Conservation (phyloP, 2,329 filamentous ascomycete species). For the Colletotrichum magnum region DNA sequence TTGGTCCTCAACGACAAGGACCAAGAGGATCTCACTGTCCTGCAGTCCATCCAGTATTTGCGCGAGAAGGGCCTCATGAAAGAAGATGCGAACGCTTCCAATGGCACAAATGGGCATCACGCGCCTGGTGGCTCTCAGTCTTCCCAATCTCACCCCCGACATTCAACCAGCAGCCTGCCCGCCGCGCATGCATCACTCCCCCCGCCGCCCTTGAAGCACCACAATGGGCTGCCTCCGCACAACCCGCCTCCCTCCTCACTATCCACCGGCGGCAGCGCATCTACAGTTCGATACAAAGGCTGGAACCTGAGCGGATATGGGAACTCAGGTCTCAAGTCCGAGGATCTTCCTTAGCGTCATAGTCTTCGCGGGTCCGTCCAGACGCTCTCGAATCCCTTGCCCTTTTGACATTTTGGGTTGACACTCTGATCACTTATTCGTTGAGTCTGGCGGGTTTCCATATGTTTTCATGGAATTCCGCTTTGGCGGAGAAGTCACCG, state of each 20-base stretch:
- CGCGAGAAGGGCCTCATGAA: conserved; percentile 70
- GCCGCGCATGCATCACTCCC: conserved; percentile 56
- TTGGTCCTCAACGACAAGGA: conserved; percentile 77
- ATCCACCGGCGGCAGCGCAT: conserved; percentile 42
- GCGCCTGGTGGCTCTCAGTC: conserved; percentile 4
- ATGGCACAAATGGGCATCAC: conserved; percentile 42
- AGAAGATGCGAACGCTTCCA: conserved; percentile 45
- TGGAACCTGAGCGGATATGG: conserved; percentile 59
- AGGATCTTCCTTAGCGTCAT: conserved; percentile 47
- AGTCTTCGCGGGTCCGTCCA: not conserved
- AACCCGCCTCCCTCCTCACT: conserved; percentile 49
- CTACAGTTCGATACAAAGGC: conserved; percentile 52
- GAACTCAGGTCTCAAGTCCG: conserved; percentile 54
- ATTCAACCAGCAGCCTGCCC: conserved; percentile 48
- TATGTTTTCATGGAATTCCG: conserved; percentile 29
- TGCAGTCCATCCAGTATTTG: conserved; percentile 76
- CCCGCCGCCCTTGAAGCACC: conserved; percentile 46
- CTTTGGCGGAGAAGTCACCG: conserved; percentile 38
- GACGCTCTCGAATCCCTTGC: not conserved
- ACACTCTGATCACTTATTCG: conserved; percentile 10
- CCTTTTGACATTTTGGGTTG: not conserved
- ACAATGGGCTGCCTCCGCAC: conserved; percentile 51
- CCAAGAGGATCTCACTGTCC: conserved; percentile 75
- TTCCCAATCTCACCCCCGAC: conserved; percentile 20
- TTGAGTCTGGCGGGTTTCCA: conserved; percentile 33